These are phyloP conservation scores for Hericium rajendrae DNA, from an alignment of 768 basidiomycete genomes.

Conservation along the genomic window DNA sequence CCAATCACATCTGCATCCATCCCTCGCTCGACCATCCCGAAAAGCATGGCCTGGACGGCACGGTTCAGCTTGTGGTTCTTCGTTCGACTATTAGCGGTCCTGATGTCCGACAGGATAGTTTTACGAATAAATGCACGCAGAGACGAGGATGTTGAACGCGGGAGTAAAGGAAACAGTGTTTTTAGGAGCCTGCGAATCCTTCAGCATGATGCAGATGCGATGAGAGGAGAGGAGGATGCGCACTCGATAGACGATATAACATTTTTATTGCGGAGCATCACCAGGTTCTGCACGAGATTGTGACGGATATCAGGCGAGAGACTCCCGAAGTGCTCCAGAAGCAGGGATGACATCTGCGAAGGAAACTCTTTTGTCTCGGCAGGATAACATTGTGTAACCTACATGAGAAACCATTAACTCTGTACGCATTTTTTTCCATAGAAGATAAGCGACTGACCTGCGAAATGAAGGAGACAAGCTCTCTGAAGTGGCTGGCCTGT, in stretches of 20 bases:
- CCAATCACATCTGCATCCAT: constrained; percentile 75
- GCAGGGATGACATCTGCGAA: constrained; percentile 61
- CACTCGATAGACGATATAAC: constrained; percentile 91
- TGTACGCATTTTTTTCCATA: not conserved
- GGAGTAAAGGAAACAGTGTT: constrained; percentile 88
- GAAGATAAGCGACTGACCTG: constrained; percentile 39
- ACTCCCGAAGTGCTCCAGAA: constrained; percentile 69
- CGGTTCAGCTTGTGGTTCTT: constrained; percentile 96
- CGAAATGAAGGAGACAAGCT: constrained; percentile 85
- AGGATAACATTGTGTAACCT: constrained; percentile 93
- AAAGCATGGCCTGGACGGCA: constrained; percentile 91
- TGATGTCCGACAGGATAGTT: constrained; percentile 90
- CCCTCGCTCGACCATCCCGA: constrained; percentile 91
- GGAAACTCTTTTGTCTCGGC: constrained; percentile 84
- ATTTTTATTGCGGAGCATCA: constrained; percentile 88
- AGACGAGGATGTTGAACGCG: constrained; percentile 81
- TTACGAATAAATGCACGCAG: constrained; percentile 82
- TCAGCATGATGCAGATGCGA: not conserved
- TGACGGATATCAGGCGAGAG: constrained; percentile 77
- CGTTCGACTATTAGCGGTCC: constrained; percentile 76
- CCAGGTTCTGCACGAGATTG: constrained; percentile 80
- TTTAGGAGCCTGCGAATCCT: constrained; percentile 59
- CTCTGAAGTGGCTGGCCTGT: constrained; percentile 75
- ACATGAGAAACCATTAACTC: not conserved
- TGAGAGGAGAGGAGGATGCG: constrained; percentile 21